phyloP scores from a whole-genome alignment of 495 filamentous ascomycete species.

The Penicillium pancosmium region DNA sequence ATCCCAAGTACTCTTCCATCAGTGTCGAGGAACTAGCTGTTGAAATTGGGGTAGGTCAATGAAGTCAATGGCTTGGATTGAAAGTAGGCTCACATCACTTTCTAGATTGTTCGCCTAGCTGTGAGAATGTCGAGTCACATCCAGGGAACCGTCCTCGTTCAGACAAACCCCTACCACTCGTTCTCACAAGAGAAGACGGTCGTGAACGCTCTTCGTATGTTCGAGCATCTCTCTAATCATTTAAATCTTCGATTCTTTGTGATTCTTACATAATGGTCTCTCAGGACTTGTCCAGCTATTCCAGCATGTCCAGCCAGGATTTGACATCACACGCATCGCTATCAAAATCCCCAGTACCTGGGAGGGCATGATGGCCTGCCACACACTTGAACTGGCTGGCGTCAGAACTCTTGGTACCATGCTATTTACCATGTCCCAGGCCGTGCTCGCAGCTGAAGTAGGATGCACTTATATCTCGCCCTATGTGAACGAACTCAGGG shows the following conservation, averaged over 20 bases:
- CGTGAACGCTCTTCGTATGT: slow-evolving; percentile 57
- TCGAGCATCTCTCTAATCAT: background rate
- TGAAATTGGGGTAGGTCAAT: slow-evolving; percentile 51
- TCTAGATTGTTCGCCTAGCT: slow-evolving; percentile 56
- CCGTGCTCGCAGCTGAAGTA: slow-evolving; percentile 55
- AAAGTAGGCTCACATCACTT: background rate
- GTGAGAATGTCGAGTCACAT: slow-evolving; percentile 55
- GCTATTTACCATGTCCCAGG: slow-evolving; percentile 61
- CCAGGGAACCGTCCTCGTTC: slow-evolving; percentile 58
- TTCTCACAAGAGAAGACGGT: slow-evolving; percentile 56
- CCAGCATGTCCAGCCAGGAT: slow-evolving; percentile 47
- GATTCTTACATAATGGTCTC: background rate
- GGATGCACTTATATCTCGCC: slow-evolving; percentile 60
- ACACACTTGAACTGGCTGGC: slow-evolving; percentile 52
- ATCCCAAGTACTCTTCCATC: slow-evolving; percentile 40
- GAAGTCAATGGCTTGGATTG: background rate
- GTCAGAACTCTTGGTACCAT: slow-evolving; percentile 64
- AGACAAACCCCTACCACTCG: slow-evolving; percentile 61
- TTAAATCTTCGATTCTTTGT: background rate
- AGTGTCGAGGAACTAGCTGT: slow-evolving; percentile 54
- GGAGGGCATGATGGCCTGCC: slow-evolving; percentile 66
- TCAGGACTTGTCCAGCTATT: slow-evolving; percentile 55
- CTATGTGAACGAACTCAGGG: slow-evolving; percentile 62
- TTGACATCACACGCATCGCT: slow-evolving; percentile 54
- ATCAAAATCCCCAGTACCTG: slow-evolving; percentile 68